A percentile compares a stretch with the other conserved stretches of the same genome.
Evolutionary conservation across 345 rosid species (phyloP).

Genomic region (Eucalyptus caleyi): DNA sequence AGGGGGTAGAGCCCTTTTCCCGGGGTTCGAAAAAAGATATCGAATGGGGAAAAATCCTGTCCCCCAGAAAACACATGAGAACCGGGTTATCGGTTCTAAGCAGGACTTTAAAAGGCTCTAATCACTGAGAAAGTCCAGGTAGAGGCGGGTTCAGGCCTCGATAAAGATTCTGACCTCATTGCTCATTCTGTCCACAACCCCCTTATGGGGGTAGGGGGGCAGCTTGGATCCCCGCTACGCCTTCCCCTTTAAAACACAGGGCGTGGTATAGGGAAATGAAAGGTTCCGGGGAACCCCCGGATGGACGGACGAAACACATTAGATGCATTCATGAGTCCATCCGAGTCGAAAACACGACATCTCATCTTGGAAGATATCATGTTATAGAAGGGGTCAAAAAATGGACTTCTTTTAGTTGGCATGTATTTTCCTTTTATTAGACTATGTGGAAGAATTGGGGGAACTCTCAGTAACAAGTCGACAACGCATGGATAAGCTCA

Average conservation of each 20-base stretch:
- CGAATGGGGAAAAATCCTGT: fast-evolving
- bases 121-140: fast-evolving
- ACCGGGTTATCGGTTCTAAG: no score
- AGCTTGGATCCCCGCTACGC: no score
- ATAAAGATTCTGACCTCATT: no score
- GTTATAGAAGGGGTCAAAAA: background rate
- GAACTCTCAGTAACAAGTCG: background rate
- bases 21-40: no score
- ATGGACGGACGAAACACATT: fast-evolving
- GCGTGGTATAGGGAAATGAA: no score
- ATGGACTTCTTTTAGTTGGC: background rate
- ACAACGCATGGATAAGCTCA: background rate
- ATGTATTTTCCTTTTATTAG: background rate
- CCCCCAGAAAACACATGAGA: no score
- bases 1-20: no score
- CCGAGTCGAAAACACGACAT: background rate
- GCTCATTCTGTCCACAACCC: no score
- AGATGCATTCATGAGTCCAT: background rate
- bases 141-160: no score
- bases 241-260: no score
- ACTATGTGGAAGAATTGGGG: background rate
- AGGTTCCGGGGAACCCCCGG: fast-evolving
- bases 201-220: no score
- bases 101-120: no score
- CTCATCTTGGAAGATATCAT: background rate